These are phyloP conservation scores for Diaporthe capsici DNA, from an alignment of 2,329 filamentous ascomycete genomes.

Conservation along the genomic window DNA sequence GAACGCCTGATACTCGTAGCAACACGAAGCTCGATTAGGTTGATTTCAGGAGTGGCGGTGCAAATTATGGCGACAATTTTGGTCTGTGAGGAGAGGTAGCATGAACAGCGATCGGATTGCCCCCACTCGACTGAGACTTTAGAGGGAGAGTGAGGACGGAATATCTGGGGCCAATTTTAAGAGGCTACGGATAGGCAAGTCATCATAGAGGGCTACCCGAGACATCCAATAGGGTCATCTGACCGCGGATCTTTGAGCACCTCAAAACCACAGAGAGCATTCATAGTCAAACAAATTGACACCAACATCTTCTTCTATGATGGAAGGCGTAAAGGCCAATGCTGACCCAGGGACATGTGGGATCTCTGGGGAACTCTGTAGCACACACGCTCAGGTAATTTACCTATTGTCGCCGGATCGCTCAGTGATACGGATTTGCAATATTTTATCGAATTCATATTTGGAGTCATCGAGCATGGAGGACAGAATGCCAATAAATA, in stretches of 20 bases:
- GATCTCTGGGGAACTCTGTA: background rate
- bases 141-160: background rate
- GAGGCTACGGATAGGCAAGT: too few relatives aligned
- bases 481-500: background rate
- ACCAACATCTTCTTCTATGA: too few relatives aligned
- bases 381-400: background rate
- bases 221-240: too few relatives aligned
- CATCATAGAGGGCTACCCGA: too few relatives aligned
- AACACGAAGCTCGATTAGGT: fast-evolving
- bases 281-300: too few relatives aligned
- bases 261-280: too few relatives aligned
- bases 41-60: background rate
- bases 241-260: too few relatives aligned
- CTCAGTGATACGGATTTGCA: background rate
- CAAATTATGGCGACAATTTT: background rate
- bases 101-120: background rate
- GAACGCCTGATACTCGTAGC: background rate
- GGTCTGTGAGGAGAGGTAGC: background rate
- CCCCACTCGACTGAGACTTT: background rate
- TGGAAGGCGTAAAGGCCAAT: too few relatives aligned
- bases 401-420: background rate
- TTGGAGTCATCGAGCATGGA: background rate
- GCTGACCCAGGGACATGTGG: background rate
- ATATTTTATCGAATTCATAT: background rate
- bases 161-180: background rate